phyloP scores from a whole-genome alignment of 75 land plant genomes.

The Isoetes taiwanensis region DNA sequence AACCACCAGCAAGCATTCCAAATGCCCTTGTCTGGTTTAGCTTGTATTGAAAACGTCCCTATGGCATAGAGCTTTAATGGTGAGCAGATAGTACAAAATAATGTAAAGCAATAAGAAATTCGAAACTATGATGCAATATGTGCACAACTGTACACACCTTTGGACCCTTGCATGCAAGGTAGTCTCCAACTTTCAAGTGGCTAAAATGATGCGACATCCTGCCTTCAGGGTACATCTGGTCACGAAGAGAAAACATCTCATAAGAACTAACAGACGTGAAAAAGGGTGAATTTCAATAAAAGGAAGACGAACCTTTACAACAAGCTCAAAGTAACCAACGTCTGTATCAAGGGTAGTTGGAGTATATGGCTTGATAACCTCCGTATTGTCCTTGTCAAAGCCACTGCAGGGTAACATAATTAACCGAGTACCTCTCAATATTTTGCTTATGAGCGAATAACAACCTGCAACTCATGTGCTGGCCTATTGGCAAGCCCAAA shows the following conservation, averaged over 20 bases:
- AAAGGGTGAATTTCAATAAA: not conserved
- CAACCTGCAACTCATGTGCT: conserved; percentile 83
- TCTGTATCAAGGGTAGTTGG: conserved; percentile 86
- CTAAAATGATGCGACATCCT: conserved; percentile 71
- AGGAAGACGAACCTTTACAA: conserved; percentile 68
- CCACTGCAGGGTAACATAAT: conserved; percentile 67
- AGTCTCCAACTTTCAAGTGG: conserved; percentile 56
- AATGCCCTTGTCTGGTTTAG: conserved; percentile 65
- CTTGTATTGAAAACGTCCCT: conserved; percentile 75
- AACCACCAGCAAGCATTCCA: conserved; percentile 90
- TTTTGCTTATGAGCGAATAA: not conserved
- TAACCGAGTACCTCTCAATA: too few species aligned
- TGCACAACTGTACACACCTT: conserved; percentile 50
- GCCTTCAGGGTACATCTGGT: conserved; percentile 66
- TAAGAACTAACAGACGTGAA: too few species aligned
- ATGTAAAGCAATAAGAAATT: too few species aligned
- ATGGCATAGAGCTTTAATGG: not conserved
- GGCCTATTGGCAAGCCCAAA: conserved; percentile 89
- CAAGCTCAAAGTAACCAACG: conserved; percentile 73
- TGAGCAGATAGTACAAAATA: not conserved
- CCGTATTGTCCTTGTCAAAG: conserved; percentile 51
- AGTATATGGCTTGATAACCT: conserved; percentile 82
- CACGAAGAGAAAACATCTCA: too few species aligned
- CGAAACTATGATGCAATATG: too few species aligned
- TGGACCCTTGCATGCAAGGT: conserved; percentile 56